Conservation (phyloP, 495 filamentous ascomycete genomes). For the Geopyxis carbonaria region DNA sequence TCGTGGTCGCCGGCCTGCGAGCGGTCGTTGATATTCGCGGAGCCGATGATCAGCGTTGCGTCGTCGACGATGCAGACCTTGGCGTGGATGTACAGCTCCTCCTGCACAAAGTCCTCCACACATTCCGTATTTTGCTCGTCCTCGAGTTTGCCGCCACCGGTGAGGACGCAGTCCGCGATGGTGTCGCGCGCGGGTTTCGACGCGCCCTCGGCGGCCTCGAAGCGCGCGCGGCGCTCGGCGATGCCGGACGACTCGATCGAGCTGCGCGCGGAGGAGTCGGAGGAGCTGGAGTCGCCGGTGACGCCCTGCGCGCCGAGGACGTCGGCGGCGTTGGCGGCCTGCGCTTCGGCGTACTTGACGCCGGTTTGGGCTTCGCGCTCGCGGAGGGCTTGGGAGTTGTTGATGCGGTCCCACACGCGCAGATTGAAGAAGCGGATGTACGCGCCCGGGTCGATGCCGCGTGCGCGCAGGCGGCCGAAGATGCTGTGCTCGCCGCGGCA, state of each 20-base stretch:
- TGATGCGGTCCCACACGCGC: conserved; percentile 75
- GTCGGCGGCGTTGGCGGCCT: conserved; percentile 68
- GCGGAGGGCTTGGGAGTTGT: conserved; percentile 51
- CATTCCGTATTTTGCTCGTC: conserved; percentile 60
- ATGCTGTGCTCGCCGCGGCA: conserved; percentile 81
- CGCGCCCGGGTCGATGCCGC: conserved; percentile 63
- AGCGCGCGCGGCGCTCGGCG: background rate
- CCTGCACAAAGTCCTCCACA: conserved; percentile 70
- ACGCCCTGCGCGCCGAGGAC: conserved; percentile 49
- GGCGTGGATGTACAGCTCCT: conserved; percentile 85
- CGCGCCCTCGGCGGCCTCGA: background rate
- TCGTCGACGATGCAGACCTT: conserved; percentile 77
- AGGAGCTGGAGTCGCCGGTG: background rate
- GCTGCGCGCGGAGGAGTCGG: background rate
- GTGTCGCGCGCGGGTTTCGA: conserved; percentile 32
- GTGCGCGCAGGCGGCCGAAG: conserved; percentile 54
- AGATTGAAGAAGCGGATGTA: conserved; percentile 88
- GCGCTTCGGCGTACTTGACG: conserved; percentile 66
- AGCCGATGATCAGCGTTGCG: conserved; percentile 63
- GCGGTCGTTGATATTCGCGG: conserved; percentile 83
- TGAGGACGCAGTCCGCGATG: conserved; percentile 71
- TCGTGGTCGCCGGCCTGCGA: conserved; percentile 83
- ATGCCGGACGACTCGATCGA: background rate
- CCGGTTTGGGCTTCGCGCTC: conserved; percentile 61
- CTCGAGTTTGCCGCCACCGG: conserved; percentile 43